phyloP scores from a whole-genome alignment of 2,329 filamentous ascomycete species.

The Dactylellina drechsleri region DNA sequence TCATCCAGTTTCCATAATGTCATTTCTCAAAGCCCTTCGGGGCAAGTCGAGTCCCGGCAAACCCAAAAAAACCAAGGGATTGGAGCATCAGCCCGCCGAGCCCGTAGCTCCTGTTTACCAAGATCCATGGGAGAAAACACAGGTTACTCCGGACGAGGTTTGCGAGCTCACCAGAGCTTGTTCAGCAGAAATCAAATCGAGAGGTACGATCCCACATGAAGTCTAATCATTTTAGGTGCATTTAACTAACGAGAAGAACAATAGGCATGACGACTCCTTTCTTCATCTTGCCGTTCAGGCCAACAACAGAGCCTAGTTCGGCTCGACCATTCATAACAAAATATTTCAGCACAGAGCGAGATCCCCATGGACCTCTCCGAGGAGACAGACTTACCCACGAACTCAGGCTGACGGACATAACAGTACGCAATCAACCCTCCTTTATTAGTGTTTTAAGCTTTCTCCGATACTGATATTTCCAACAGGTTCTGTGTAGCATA shows the following conservation, averaged over 20 bases:
- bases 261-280: conserved; percentile 87
- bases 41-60: conserved; percentile 52
- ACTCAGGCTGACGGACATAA: conserved; percentile 88
- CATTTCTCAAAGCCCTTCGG: conserved; percentile 49
- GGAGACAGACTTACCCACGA: conserved; percentile 83
- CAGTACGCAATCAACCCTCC: conserved; percentile 70
- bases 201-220: conserved; percentile 72
- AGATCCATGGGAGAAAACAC: conserved; percentile 83
- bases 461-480: conserved; percentile 56
- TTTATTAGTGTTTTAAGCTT: neutral
- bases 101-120: conserved; percentile 81
- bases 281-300: conserved; percentile 90
- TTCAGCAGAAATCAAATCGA: conserved; percentile 89
- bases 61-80: conserved; percentile 72
- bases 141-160: conserved; percentile 88
- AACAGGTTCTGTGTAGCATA: conserved; percentile 87
- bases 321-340: conserved; percentile 92
- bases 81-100: conserved; percentile 66
- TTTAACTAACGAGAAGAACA: conserved; percentile 50
- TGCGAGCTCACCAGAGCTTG: conserved; percentile 85
- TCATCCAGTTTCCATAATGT: conserved; percentile 34
- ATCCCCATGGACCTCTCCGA: conserved; percentile 69
- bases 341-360: conserved; percentile 76
- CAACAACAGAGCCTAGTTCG: conserved; percentile 88
- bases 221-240: conserved; percentile 11